These are phyloP conservation scores for Exobasidium rhododendri DNA, from an alignment of 1,284 basidiomycete genomes.

Conservation along the genomic window DNA sequence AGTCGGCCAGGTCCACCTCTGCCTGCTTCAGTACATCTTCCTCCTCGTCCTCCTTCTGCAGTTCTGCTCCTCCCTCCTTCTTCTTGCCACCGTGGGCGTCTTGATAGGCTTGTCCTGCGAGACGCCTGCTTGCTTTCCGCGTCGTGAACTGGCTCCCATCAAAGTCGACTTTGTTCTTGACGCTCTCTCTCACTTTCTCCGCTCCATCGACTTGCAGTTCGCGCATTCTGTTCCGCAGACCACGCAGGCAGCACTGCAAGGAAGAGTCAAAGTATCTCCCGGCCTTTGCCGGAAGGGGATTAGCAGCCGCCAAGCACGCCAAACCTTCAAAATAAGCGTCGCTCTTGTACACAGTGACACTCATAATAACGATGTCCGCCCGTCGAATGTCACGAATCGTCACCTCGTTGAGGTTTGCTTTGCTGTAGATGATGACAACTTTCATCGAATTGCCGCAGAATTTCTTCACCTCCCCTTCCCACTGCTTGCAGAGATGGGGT, in stretches of 20 bases:
- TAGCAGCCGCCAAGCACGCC: conserved; percentile 30
- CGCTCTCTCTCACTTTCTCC: conserved; percentile 14
- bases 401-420: conserved; percentile 68
- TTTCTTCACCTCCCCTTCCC: conserved; percentile 75
- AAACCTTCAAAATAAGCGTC: conserved; percentile 45
- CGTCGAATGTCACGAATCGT: conserved; percentile 74
- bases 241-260: conserved; percentile 30
- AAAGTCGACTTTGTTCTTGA: conserved; percentile 27
- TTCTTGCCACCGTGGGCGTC: conserved; percentile 58
- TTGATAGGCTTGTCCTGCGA: conserved; percentile 35
- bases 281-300: conserved; percentile 30
- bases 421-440: conserved; percentile 69
- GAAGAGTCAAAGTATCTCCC: conserved; percentile 44
- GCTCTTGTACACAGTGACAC: conserved; percentile 74
- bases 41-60: conserved; percentile 56
- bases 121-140: conserved; percentile 28
- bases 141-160: conserved; percentile 32
- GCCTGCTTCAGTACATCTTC: conserved; percentile 61
- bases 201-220: conserved; percentile 24
- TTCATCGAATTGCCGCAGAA: conserved; percentile 69
- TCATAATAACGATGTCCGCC: conserved; percentile 82
- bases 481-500: conserved; percentile 82
- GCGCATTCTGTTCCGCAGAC: conserved; percentile 31
- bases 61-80: not conserved
- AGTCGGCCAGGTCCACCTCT: conserved; percentile 24